phyloP scores from a whole-genome alignment of 1,139 yeast species.

The Lodderomyces jiufengensis region DNA sequence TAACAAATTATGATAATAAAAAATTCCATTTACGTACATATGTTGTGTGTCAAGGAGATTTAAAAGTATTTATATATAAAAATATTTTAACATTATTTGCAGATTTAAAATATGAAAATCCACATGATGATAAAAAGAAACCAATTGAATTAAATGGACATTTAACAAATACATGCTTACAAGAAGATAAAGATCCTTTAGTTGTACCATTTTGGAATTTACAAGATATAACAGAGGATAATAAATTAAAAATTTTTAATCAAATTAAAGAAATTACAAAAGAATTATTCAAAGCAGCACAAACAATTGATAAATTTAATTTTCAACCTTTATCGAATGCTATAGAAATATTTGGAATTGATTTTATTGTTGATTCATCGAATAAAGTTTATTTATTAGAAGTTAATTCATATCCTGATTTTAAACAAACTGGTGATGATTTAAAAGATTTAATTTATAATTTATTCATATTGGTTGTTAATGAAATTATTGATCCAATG shows the following conservation, averaged over 20 bases:
- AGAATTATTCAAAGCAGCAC: conserved; percentile 82
- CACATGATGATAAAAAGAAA: conserved; percentile 28
- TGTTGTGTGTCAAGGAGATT: conserved; percentile 71
- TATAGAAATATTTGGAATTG: conserved; percentile 84
- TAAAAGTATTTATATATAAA: conserved; percentile 73
- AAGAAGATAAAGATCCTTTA: conserved; percentile 42
- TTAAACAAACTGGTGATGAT: conserved; percentile 86
- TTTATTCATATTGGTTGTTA: conserved; percentile 50
- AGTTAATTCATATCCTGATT: conserved; percentile 93
- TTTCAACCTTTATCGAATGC: conserved; percentile 86
- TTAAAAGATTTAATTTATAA: conserved; percentile 62
- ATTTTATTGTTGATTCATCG: conserved; percentile 66
- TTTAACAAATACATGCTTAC: conserved; percentile 90
- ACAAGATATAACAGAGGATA: conserved; percentile 33
- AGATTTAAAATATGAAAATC: conserved; percentile 43
- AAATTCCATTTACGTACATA: conserved; percentile 90
- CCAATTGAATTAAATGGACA: conserved; percentile 61
- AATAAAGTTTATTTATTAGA: conserved; percentile 63
- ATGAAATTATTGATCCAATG: conserved; percentile 19
- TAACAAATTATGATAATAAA: conserved; percentile 56
- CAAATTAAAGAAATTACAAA: conserved; percentile 60
- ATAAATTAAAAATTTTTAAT: conserved; percentile 37
- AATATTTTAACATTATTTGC: conserved; percentile 83
- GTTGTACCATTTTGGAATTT: conserved; percentile 71
- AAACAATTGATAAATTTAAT: conserved; percentile 73